Percentiles rank a stretch among this genome's conserved stretches.
These are phyloP conservation scores for Oryza coarctata DNA, from an alignment of 176 grass and related monocot species.

Conservation along the genomic window DNA sequence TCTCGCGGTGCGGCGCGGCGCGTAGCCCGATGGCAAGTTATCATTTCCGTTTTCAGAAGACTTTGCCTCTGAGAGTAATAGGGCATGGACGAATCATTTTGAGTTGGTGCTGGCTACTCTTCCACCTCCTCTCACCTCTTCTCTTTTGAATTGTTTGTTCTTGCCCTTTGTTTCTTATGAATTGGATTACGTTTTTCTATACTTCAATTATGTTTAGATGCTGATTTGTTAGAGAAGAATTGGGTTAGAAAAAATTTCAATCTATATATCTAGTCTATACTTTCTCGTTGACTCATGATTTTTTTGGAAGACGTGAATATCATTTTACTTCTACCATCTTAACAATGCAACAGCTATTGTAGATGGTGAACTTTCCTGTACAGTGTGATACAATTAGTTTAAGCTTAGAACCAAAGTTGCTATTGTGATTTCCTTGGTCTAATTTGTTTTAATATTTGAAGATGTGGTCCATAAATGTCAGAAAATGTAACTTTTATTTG, in stretches of 20 bases:
- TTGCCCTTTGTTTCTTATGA: not conserved
- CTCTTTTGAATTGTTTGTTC: too few relatives aligned
- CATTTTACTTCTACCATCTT: not conserved
- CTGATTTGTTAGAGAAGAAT: not conserved
- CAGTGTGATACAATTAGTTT: not conserved
- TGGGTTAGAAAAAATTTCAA: not conserved
- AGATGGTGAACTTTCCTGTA: not conserved
- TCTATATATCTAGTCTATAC: slow-evolving; percentile 7
- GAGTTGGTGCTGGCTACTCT: not conserved
- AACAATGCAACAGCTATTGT: not conserved
- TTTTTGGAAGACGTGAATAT: not conserved
- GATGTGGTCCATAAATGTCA: not conserved
- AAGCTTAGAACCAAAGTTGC: not conserved
- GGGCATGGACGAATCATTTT: not conserved
- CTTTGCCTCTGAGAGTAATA: not conserved
- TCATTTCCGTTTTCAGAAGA: not conserved
- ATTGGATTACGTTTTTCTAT: not conserved
- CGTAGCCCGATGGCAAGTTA: not conserved
- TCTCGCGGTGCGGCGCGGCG: not conserved
- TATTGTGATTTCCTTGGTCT: not conserved
- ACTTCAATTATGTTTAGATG: not conserved
- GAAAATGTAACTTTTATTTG: slow-evolving; percentile 13
- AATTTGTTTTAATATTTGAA: not conserved
- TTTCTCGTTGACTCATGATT: not conserved
- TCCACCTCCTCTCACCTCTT: too few relatives aligned